These are phyloP conservation scores for Solanum chiquidenum DNA, from an alignment of 257 asterid species.

Conservation along the genomic window DNA sequence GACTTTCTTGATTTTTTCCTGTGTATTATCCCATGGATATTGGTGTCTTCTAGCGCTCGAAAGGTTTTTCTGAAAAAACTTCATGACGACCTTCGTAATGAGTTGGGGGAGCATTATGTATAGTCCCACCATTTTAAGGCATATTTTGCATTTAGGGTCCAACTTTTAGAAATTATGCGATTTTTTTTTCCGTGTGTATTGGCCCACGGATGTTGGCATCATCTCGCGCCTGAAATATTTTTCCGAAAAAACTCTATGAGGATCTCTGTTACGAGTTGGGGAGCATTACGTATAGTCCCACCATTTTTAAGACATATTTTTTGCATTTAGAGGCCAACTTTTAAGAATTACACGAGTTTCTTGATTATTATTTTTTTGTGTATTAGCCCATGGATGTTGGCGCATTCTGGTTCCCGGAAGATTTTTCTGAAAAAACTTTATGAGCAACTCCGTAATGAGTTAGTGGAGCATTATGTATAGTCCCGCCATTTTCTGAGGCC, in stretches of 20 bases:
- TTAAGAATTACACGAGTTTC: neutral
- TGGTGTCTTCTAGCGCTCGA: accelerated
- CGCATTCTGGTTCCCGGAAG: accelerated
- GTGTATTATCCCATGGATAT: neutral
- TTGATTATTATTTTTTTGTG: no score
- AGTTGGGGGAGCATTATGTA: neutral
- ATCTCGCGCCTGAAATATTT: neutral
- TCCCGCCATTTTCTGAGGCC: neutral
- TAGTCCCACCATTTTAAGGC: neutral
- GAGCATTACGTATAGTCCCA: neutral
- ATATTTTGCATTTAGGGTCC: neutral
- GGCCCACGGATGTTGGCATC: neutral
- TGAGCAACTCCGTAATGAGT: no score
- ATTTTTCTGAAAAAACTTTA: no score
- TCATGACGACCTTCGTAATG: accelerated
- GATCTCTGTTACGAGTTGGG: neutral
- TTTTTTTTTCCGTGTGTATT: no score
- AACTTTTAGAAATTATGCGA: neutral
- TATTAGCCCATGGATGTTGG: neutral
- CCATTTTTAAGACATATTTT: neutral
- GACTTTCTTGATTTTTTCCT: accelerated
- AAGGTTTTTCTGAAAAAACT: no score
- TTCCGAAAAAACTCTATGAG: no score
- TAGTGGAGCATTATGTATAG: no score
- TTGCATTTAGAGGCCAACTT: neutral